Evolutionary conservation across 305 asterid species (phyloP), one percentile per base, ranked within the genome.

Genomic region (Fraxinus greggii): DNA sequence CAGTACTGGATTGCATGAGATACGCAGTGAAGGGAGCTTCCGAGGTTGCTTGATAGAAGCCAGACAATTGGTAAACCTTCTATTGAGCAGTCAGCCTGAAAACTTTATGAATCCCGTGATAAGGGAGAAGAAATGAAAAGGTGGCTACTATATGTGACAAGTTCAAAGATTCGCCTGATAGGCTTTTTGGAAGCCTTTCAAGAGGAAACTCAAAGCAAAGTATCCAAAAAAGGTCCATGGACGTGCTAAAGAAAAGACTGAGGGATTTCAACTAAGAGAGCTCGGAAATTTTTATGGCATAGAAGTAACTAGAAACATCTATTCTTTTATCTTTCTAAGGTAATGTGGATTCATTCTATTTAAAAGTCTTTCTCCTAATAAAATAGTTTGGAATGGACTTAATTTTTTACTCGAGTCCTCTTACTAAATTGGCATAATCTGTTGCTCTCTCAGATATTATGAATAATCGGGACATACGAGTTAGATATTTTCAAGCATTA

Each of bases 91-190:
- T 76, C 98, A 93, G 87, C 98, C 98, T 0, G 98, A 95, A 79
- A 94, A 90, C 86, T 94, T 93, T 13, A 93, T 93, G 98, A 94
- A 95, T 88, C 98, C 98, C 8, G 97, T 94, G 82, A 95, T 95
- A 83, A 84, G 98, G 84, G 91, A 91, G 87, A 95, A 84, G 90
- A 94, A 90, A 95, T 78, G 94, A 94, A 83, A 95, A 88, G 88
- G 98, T 95, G 83, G 96, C 94, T 9, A 88, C 87, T 26, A 90
- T 94, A 85, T 95, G 99, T 77, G 98, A 95, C 79, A 95, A 94
- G 89, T 95, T 85, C 76, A 95, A 92, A 83, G 97, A 95, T 83
- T 84, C 97, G 3, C 83, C 97, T 28, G 98, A 94, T 83, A 95
- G 98, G 26, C 90, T 92, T 73, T 95, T 95, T 1, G 99, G 99